Evolutionary conservation across 2,329 filamentous ascomycete species (phyloP), one percentile per base, ranked within the genome.

Genomic region (Penicillium sp.): DNA sequence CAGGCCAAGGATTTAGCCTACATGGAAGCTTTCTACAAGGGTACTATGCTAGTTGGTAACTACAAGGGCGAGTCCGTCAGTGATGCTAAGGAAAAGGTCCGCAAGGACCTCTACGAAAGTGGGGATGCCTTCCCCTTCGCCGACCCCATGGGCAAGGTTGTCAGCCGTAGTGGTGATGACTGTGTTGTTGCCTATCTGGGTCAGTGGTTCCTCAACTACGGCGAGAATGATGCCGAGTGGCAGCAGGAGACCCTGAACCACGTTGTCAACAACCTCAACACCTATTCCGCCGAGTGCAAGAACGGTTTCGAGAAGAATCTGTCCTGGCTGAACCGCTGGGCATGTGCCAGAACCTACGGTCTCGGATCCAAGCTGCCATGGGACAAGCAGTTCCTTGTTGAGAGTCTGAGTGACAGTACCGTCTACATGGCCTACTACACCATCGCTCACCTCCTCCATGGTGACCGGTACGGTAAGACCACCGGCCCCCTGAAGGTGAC

Each of bases 191-290:
- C 91, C 30, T 87, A 93, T 63, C 86, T 97, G 69, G 93, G 97
- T 67, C 94, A 99, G 76, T 99, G 94, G 92, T 99, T 96, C 77
- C 80, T 99, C 67, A 93, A 97, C 77, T 99, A 99, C 69, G 94
- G 94, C 59, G 89, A 92, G 76, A 90, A 90, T 59, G 84, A 87
- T 65, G 76, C 78, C 41, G 83, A 87, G 47, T 97, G 94, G 94
- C 89, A 89, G 69, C 78, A 89, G 60, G 80, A 83, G 41, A 90
- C 89, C 14, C 79, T 92, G 51, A 82, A 87, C 63, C 87, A 89
- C 70, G 85, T 96, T 44, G 83, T 84, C 52, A 85, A 87, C 68
- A 83, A 81, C 54, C 78, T 97, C 59, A 89, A 97, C 74, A 90
- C 89, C 8, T 97, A 89, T 77, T 85, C 82, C n/a, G 73, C 79